These are phyloP conservation scores for Stevia rebaudiana DNA, from an alignment of 140 eudicot species.

Conservation along the genomic window DNA sequence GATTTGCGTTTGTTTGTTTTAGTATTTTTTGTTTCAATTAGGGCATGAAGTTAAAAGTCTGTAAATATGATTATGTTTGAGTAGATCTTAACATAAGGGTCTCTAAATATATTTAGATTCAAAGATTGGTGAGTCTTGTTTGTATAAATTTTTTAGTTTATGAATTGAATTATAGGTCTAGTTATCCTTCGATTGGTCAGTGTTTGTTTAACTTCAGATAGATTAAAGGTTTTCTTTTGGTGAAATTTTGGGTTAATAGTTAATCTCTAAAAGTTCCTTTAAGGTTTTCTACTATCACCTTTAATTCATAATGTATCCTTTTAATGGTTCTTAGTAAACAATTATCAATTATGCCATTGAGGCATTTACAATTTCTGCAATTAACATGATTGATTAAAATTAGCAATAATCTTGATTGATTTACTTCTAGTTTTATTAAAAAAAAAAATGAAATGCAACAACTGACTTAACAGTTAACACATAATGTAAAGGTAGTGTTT, in stretches of 20 bases:
- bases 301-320: not conserved
- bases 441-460: not conserved
- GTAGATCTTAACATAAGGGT: not conserved
- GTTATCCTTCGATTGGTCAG: not conserved
- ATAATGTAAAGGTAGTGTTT: constrained; percentile 5
- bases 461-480: not conserved
- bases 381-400: not conserved
- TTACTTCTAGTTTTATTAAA: not conserved
- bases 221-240: not conserved
- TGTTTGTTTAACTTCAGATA: not conserved
- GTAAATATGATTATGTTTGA: not conserved
- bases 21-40: not conserved
- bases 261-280: not conserved
- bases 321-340: not conserved
- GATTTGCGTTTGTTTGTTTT: not conserved
- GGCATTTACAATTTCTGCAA: not conserved
- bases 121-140: not conserved
- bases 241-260: not conserved
- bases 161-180: not conserved
- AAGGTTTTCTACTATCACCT: not conserved
- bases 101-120: not conserved
- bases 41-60: not conserved
- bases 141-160: not conserved
- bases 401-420: not conserved
- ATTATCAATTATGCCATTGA: not conserved